phyloP scores from a whole-genome alignment of 2,329 filamentous ascomycete genomes.

The Nigrograna mackinnonii region DNA sequence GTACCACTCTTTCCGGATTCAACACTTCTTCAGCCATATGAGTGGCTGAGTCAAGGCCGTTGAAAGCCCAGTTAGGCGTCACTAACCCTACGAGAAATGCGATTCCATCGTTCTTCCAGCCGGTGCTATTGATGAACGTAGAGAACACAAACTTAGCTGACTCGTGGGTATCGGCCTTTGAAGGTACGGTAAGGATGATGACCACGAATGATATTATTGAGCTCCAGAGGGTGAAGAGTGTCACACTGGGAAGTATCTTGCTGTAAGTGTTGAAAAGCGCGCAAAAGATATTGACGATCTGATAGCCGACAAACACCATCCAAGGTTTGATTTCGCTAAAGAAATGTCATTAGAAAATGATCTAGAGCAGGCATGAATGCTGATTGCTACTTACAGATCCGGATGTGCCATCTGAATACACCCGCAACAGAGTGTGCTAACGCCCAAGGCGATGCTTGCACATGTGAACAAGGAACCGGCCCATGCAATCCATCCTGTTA shows the following conservation, averaged over 20 bases:
- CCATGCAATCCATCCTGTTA: not conserved
- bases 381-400: not conserved
- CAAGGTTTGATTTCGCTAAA: not conserved
- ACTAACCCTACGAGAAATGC: not conserved
- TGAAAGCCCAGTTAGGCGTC: not conserved
- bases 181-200: not conserved
- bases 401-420: not conserved
- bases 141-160: not conserved
- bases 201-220: not conserved
- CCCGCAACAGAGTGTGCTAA: not conserved
- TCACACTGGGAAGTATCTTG: not conserved
- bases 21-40: constrained; percentile 48
- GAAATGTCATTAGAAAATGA: not conserved
- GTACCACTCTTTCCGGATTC: constrained; percentile 45
- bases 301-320: not conserved
- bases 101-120: not conserved
- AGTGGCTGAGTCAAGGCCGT: constrained; percentile 1
- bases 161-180: not conserved
- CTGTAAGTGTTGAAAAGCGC: not conserved
- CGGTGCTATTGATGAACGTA: not conserved
- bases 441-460: not conserved
- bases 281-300: not conserved
- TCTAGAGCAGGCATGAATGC: not conserved
- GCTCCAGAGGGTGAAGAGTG: not conserved
- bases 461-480: not conserved